Conservation (phyloP, 257 asterid species). For the Verbascum thapsus region DNA sequence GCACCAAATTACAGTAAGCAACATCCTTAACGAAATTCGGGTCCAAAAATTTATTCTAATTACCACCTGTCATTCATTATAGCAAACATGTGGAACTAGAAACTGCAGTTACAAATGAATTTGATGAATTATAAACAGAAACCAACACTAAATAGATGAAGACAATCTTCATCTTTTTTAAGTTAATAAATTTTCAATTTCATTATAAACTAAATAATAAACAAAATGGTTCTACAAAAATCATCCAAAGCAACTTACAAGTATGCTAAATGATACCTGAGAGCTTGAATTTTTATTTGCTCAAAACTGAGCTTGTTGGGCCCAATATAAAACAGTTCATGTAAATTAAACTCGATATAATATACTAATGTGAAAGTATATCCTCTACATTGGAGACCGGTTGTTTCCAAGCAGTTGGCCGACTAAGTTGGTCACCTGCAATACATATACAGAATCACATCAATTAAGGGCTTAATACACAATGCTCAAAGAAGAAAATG, state of each 20-base stretch:
- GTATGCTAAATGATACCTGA: slow-evolving; percentile 22
- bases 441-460: neutral
- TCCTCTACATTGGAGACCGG: slow-evolving; percentile 52
- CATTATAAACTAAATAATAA: slow-evolving; percentile 6
- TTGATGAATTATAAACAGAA: neutral
- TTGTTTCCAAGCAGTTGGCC: slow-evolving; percentile 58
- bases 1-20: too few relatives aligned
- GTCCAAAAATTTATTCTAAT: neutral
- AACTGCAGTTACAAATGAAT: neutral
- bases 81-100: neutral
- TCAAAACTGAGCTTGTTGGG: neutral
- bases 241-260: slow-evolving; percentile 19
- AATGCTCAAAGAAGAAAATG: too few relatives aligned
- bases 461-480: neutral
- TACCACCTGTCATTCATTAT: neutral
- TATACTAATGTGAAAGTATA: slow-evolving; percentile 3
- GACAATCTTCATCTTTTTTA: too few relatives aligned
- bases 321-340: neutral
- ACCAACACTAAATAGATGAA: too few relatives aligned
- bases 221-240: slow-evolving; percentile 28
- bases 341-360: neutral
- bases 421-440: slow-evolving; percentile 58
- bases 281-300: slow-evolving; percentile 30
- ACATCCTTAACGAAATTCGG: too few relatives aligned
- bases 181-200: too few relatives aligned